Conservation (phyloP, 106 monocot species). For the Dendrobium chrysotoxum region DNA sequence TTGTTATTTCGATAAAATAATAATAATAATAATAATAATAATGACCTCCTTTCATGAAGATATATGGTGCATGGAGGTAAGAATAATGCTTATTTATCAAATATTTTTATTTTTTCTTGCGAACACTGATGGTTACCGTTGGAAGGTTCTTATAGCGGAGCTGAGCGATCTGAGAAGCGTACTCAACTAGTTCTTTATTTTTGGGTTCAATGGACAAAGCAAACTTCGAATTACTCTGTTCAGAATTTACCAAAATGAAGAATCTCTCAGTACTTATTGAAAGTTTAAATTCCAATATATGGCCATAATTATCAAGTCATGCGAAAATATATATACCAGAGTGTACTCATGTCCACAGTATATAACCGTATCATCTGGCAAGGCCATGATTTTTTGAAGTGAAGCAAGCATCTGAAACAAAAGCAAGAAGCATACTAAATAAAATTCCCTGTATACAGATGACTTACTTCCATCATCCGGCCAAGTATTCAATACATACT, state of each 20-base stretch:
- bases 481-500: neutral
- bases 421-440: neutral
- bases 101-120: neutral
- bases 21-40: neutral
- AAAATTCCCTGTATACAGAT: neutral
- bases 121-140: constrained; percentile 35
- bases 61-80: neutral
- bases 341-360: constrained; percentile 98
- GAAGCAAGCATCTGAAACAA: constrained; percentile 68
- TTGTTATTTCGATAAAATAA: neutral
- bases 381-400: constrained; percentile 57
- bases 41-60: neutral
- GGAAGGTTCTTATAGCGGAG: constrained; percentile 75
- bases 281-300: neutral
- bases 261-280: neutral
- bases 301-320: neutral
- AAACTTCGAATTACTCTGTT: constrained; percentile 93
- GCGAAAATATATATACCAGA: constrained; percentile 31
- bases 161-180: constrained; percentile 51
- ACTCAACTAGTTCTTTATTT: constrained; percentile 61
- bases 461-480: neutral
- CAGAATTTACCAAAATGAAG: neutral
- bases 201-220: constrained; percentile 83
- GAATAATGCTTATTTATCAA: neutral
- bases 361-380: constrained; percentile 80